These are phyloP conservation scores for Fusarium sp. DNA, from an alignment of 2,329 filamentous ascomycete species.

Conservation along the genomic window DNA sequence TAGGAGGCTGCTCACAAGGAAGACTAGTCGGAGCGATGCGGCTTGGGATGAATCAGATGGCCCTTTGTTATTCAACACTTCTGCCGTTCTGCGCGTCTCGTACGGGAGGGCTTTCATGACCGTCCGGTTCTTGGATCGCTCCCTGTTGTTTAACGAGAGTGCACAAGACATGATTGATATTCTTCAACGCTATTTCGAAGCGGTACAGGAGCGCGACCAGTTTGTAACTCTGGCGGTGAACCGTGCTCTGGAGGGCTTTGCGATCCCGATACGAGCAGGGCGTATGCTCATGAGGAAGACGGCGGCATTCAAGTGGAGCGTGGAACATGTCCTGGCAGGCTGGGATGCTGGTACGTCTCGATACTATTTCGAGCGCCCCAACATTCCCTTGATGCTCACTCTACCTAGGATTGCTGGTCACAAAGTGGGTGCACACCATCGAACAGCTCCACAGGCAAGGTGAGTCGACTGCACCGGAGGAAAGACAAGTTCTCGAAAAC, in stretches of 20 bases:
- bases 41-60: too few relatives aligned
- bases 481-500: constrained; percentile 7
- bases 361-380: not conserved
- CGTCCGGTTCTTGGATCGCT: too few relatives aligned
- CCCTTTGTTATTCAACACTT: not conserved
- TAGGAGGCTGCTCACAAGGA: too few relatives aligned
- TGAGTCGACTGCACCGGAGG: not conserved
- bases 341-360: constrained; percentile 23
- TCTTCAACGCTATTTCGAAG: not conserved
- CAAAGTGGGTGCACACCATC: constrained; percentile 24
- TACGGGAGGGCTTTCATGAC: not conserved
- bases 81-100: not conserved
- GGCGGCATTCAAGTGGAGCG: constrained; percentile 24
- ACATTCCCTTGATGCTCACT: not conserved
- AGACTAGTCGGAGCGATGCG: too few relatives aligned
- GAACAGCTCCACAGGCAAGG: not conserved
- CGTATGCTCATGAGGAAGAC: constrained; percentile 28
- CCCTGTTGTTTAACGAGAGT: not conserved
- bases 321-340: constrained; percentile 25
- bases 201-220: not conserved
- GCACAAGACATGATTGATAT: not conserved
- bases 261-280: constrained; percentile 13
- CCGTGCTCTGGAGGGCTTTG: constrained; percentile 14
- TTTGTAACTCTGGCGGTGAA: constrained; percentile 7
- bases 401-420: constrained; percentile 17